These are phyloP conservation scores for Neofusicoccum ribis DNA, from an alignment of 2,329 filamentous ascomycete species.

Conservation along the genomic window DNA sequence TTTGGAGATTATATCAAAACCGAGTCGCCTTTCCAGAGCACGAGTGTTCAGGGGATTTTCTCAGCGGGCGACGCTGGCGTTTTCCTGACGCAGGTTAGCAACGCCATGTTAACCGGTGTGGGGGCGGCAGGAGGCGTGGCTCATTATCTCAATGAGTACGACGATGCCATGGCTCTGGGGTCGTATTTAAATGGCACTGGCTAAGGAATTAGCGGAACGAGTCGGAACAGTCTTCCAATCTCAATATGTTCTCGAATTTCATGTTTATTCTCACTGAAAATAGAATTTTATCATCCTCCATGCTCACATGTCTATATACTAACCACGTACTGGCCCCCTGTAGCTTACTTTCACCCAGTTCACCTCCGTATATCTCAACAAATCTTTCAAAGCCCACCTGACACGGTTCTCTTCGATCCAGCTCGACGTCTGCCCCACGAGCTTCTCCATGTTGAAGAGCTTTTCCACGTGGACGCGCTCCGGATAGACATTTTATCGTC, in stretches of 20 bases:
- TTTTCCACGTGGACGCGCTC: slow-evolving; percentile 10
- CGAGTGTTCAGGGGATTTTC: too few species aligned
- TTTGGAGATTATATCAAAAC: too few species aligned
- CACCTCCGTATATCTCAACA: too few species aligned
- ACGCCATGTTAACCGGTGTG: neutral
- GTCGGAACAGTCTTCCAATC: too few species aligned
- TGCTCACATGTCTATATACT: too few species aligned
- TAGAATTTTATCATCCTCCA: too few species aligned
- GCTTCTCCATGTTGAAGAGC: slow-evolving; percentile 3
- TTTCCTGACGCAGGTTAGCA: neutral
- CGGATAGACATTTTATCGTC: slow-evolving; percentile 10
- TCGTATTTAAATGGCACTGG: neutral
- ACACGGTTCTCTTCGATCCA: neutral
- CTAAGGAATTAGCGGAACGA: too few species aligned
- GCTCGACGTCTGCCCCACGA: slow-evolving; percentile 1
- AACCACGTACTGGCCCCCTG: too few species aligned
- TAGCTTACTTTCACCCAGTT: too few species aligned
- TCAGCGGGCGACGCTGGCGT: neutral
- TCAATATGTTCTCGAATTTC: too few species aligned
- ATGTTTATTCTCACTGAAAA: too few species aligned
- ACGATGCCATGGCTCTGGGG: neutral
- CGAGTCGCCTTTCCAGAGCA: too few species aligned
- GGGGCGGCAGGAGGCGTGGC: neutral
- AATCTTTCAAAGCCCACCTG: neutral
- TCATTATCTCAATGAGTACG: neutral